Evolutionary conservation across 140 eudicot genomes (phyloP).

Genomic region (Stevia rebaudiana): DNA sequence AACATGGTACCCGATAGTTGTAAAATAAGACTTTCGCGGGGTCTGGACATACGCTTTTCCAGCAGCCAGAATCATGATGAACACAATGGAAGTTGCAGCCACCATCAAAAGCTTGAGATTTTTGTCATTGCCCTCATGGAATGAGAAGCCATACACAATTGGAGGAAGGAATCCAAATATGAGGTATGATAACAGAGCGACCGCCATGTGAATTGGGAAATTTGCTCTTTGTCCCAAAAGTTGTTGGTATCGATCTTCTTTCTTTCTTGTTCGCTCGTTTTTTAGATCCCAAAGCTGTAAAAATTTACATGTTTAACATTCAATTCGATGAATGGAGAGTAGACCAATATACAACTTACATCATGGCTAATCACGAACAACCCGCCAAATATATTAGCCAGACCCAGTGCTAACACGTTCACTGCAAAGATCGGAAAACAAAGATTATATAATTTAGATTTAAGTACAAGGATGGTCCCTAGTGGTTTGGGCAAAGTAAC

Average conservation of each 20-base stretch:
- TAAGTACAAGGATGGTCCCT: too few species aligned
- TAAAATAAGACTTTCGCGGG: slow-evolving; percentile 44
- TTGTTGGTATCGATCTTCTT: slow-evolving; percentile 43
- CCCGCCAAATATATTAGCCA: slow-evolving; percentile 85
- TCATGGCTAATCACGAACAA: slow-evolving; percentile 55
- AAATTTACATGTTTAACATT: background rate
- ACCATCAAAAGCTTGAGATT: slow-evolving; percentile 57
- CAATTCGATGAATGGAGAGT: background rate
- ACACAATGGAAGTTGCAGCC: slow-evolving; percentile 52
- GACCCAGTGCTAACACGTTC: slow-evolving; percentile 58
- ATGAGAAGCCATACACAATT: slow-evolving; percentile 57
- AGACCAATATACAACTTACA: slow-evolving; percentile 41
- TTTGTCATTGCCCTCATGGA: slow-evolving; percentile 44
- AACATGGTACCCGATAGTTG: slow-evolving; percentile 40
- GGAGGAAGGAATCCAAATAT: slow-evolving; percentile 81
- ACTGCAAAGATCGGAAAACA: slow-evolving; percentile 37
- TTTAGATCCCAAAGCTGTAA: slow-evolving; percentile 71
- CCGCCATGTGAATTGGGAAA: slow-evolving; percentile 49
- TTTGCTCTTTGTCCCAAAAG: slow-evolving; percentile 55
- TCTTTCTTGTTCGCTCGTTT: slow-evolving; percentile 23
- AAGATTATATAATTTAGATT: background rate
- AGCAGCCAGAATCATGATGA: slow-evolving; percentile 50
- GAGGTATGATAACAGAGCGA: slow-evolving; percentile 53
- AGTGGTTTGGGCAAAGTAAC: too few species aligned
- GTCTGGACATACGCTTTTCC: slow-evolving; percentile 61